Conservation (phyloP, 306 rosid species). For the Quercus aquifolioides region DNA sequence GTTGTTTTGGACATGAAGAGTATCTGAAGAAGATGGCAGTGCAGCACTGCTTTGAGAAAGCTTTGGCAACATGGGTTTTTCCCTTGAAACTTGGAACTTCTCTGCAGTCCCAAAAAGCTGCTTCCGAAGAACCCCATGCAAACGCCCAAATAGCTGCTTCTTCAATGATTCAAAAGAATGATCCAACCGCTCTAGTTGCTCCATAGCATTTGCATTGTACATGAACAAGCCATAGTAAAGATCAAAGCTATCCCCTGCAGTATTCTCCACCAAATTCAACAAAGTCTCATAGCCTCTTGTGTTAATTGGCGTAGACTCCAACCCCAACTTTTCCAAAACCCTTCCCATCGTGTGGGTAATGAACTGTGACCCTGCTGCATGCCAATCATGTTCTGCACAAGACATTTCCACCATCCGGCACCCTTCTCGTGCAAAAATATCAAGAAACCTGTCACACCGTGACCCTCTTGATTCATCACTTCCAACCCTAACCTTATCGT, state of each 20-base stretch:
- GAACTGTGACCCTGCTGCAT: constrained; percentile 91
- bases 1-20: constrained; percentile 29
- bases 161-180: constrained; percentile 64
- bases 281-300: constrained; percentile 83
- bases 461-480: constrained; percentile 45
- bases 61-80: constrained; percentile 35
- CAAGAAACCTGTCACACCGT: constrained; percentile 67
- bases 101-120: constrained; percentile 50
- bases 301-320: constrained; percentile 71
- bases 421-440: constrained; percentile 73
- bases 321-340: constrained; percentile 56
- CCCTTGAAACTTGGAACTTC: constrained; percentile 13
- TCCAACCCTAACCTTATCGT: constrained; percentile 72
- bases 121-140: constrained; percentile 57
- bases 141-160: constrained; percentile 69
- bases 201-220: constrained; percentile 83
- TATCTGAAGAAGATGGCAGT: constrained; percentile 22
- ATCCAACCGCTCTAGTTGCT: constrained; percentile 64
- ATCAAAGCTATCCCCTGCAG: constrained; percentile 88
- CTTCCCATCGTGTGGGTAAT: constrained; percentile 88
- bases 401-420: constrained; percentile 94
- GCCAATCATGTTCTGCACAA: constrained; percentile 80
- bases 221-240: constrained; percentile 87
- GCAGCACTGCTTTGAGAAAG: constrained; percentile 26
- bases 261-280: constrained; percentile 75